phyloP scores from a whole-genome alignment of 306 rosid species.

The Betula pendula region DNA sequence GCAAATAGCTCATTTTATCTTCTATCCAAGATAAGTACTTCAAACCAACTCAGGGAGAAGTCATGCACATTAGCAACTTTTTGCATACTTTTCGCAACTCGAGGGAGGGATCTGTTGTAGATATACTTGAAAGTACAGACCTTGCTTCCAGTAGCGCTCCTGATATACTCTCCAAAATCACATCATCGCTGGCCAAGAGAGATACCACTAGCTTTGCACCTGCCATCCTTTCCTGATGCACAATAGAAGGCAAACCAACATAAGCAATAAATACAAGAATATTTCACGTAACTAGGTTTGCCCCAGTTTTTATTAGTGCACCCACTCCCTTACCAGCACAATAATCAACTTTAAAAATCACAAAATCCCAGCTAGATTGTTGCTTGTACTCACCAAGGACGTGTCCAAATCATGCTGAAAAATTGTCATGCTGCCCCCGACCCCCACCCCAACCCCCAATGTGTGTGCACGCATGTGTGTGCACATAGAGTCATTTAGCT shows the following conservation, averaged over 20 bases:
- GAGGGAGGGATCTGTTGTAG: conserved; percentile 58
- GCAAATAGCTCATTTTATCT: conserved; percentile 2
- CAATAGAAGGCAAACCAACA: conserved; percentile 5
- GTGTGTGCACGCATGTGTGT: neutral
- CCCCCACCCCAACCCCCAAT: neutral
- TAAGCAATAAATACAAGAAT: conserved; percentile 5
- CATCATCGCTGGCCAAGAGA: conserved; percentile 85
- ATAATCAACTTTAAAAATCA: neutral
- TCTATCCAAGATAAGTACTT: neutral
- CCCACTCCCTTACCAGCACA: neutral
- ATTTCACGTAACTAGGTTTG: neutral
- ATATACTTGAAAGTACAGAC: conserved; percentile 55
- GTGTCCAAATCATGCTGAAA: neutral
- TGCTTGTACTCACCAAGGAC: neutral
- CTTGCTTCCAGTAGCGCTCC: conserved; percentile 67
- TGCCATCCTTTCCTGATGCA: conserved; percentile 76
- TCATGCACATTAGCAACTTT: conserved; percentile 71
- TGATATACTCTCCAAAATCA: conserved; percentile 63
- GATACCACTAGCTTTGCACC: conserved; percentile 86
- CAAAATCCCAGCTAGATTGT: neutral
- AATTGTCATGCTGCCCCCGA: neutral
- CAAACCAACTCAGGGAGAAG: conserved; percentile 42
- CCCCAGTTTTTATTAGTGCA: conserved; percentile 1
- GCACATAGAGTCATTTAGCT: neutral
- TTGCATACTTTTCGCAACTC: conserved; percentile 66